phyloP scores from a whole-genome alignment of 768 basidiomycete genomes.

The Naganishia friedmannii region DNA sequence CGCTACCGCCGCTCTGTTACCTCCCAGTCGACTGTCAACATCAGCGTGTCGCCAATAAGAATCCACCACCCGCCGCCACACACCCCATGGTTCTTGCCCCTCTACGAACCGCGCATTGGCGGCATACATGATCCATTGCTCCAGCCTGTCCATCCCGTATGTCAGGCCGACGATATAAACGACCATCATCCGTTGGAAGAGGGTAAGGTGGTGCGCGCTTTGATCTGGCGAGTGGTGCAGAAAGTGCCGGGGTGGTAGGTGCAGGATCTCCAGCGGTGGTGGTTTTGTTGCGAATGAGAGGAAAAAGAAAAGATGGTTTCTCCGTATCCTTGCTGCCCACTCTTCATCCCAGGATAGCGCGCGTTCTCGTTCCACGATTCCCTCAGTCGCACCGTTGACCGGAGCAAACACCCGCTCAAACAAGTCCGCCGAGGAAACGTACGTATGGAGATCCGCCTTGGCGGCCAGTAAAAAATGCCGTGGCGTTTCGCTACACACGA shows the following conservation, averaged over 20 bases:
- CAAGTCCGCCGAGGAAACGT: conserved; percentile 26
- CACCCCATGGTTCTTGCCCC: conserved; percentile 61
- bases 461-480: conserved; percentile 37
- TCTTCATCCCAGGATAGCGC: neutral
- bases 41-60: conserved; percentile 30
- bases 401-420: conserved; percentile 35
- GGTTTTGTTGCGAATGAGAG: conserved; percentile 56
- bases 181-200: conserved; percentile 42
- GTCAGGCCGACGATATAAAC: conserved; percentile 34
- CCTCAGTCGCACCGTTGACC: too few species aligned
- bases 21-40: neutral
- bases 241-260: conserved; percentile 31
- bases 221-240: conserved; percentile 24
- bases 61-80: conserved; percentile 53
- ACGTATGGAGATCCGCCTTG: conserved; percentile 37
- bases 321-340: conserved; percentile 6
- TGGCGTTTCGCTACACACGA: conserved; percentile 36
- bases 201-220: conserved; percentile 37
- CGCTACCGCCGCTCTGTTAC: too few species aligned
- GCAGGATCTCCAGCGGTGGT: conserved; percentile 47
- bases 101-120: conserved; percentile 58
- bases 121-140: conserved; percentile 29
- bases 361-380: too few species aligned
- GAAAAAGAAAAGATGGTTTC: conserved; percentile 52
- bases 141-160: conserved; percentile 32